phyloP scores from a whole-genome alignment of 768 basidiomycete species.

The Russula griseocarnosa region DNA sequence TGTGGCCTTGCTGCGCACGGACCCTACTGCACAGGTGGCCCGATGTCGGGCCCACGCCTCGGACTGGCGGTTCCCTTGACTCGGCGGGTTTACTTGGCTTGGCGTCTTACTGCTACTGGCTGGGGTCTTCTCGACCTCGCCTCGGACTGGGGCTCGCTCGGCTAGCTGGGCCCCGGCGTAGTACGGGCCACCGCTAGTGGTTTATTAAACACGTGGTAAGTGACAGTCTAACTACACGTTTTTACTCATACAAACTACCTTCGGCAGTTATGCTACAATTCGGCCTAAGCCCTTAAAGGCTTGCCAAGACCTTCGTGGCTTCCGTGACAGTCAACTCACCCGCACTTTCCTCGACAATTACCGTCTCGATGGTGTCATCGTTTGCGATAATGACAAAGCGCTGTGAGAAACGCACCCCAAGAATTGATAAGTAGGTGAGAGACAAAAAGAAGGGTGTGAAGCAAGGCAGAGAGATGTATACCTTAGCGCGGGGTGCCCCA shows the following conservation, averaged over 20 bases:
- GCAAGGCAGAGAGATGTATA: conserved; percentile 9
- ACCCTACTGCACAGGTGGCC: no score
- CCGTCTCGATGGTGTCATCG: conserved; percentile 59
- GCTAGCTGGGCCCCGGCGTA: no score
- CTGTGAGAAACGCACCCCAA: conserved; percentile 30
- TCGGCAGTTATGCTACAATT: background rate
- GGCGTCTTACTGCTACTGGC: no score
- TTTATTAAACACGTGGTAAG: no score
- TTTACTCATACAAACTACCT: background rate
- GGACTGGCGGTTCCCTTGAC: no score
- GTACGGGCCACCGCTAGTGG: no score
- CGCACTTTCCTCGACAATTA: conserved; percentile 45
- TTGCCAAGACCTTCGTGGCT: conserved; percentile 42
- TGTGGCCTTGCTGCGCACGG: no score
- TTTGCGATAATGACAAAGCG: conserved; percentile 67
- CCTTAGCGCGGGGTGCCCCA: conserved; percentile 62
- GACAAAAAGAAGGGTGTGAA: background rate
- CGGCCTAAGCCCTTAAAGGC: conserved; percentile 25
- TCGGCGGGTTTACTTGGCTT: no score
- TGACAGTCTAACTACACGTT: background rate
- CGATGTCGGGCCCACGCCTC: no score
- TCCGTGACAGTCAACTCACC: conserved; percentile 41
- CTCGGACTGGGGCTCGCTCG: no score
- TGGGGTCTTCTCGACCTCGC: no score
- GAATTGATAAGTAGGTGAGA: background rate